These are phyloP conservation scores for Fraxinus cuspidata DNA, from an alignment of 257 asterid genomes.

Conservation along the genomic window DNA sequence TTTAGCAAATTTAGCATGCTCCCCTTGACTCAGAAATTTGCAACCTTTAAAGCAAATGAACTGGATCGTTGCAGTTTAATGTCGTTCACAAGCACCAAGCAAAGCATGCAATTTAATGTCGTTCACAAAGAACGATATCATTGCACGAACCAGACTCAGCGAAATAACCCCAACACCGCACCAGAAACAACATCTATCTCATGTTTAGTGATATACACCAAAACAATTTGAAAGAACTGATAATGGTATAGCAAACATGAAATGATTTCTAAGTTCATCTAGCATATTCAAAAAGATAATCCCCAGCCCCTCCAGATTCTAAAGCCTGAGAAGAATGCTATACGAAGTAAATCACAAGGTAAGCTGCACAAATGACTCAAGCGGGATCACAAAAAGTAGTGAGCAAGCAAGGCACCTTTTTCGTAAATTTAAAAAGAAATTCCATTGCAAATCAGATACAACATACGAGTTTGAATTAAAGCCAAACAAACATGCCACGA, in stretches of 20 bases:
- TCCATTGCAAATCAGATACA: conserved; percentile 35
- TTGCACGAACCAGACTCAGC: neutral
- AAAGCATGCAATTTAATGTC: too few relatives aligned
- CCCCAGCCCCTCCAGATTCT: neutral
- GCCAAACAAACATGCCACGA: conserved; percentile 22
- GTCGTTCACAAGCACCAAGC: too few relatives aligned
- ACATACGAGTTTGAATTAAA: conserved; percentile 17
- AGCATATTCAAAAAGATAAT: neutral
- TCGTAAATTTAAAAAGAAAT: conserved; percentile 1
- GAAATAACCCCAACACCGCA: neutral
- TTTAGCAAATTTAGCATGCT: too few relatives aligned
- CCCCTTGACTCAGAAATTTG: too few relatives aligned
- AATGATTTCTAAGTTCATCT: too few relatives aligned
- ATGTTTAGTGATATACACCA: neutral
- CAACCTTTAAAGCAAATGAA: too few relatives aligned
- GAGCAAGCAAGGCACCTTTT: neutral
- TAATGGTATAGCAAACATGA: too few relatives aligned
- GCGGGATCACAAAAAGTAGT: neutral
- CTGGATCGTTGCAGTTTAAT: too few relatives aligned
- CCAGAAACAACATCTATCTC: neutral
- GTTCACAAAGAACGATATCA: neutral
- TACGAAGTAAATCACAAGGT: neutral
- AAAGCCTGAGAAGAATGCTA: neutral
- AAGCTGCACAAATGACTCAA: neutral
- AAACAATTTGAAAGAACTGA: neutral